Evolutionary conservation across 441 rosid genomes (phyloP).

Genomic region (Manihot esculenta): DNA sequence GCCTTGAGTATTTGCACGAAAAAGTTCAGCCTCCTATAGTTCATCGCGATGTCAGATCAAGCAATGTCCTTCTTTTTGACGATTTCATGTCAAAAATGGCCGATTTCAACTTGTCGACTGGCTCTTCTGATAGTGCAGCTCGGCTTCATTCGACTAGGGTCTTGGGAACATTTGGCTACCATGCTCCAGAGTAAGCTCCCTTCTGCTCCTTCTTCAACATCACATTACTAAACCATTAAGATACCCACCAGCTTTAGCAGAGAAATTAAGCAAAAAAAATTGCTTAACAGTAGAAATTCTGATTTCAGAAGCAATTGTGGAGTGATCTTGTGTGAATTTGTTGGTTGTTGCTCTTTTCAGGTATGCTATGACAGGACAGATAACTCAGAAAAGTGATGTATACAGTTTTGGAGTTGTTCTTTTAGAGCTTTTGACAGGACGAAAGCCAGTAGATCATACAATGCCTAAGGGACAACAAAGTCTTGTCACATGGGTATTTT

Average conservation of each 20-base stretch:
- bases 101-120: slow-evolving; percentile 83
- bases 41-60: slow-evolving; percentile 88
- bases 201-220: background rate
- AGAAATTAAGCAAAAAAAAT: too few species aligned
- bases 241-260: too few species aligned
- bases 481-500: slow-evolving; percentile 91
- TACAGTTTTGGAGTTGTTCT: slow-evolving; percentile 97
- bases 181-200: slow-evolving; percentile 81
- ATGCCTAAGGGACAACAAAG: slow-evolving; percentile 98
- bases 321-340: background rate
- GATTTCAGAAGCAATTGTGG: too few species aligned
- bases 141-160: slow-evolving; percentile 94
- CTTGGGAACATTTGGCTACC: slow-evolving; percentile 94
- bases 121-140: slow-evolving; percentile 77
- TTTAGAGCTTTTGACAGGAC: slow-evolving; percentile 87
- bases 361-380: slow-evolving; percentile 97
- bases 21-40: slow-evolving; percentile 84
- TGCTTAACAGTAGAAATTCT: too few species aligned
- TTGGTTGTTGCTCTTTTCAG: slow-evolving; percentile 32
- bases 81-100: slow-evolving; percentile 78
- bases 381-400: slow-evolving; percentile 93
- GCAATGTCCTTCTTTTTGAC: slow-evolving; percentile 82
- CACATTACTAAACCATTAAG: background rate
- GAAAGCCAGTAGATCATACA: slow-evolving; percentile 96
- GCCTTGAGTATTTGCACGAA: slow-evolving; percentile 93